These are phyloP conservation scores for Hylodesmum podocarpum DNA, from an alignment of 306 rosid species.

Conservation along the genomic window DNA sequence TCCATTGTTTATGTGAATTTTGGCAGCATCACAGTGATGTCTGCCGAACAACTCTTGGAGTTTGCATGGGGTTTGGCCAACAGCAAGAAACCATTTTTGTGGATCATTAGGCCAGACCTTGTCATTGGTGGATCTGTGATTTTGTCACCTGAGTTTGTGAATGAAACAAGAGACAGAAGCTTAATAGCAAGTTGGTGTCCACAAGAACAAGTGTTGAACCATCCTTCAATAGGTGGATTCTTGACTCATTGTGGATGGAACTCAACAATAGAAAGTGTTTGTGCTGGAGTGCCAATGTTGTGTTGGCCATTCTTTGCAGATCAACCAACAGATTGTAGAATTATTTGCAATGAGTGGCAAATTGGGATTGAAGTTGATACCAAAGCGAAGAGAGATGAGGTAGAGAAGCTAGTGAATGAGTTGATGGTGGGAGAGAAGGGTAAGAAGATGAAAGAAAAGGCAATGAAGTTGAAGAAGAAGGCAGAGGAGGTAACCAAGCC, in stretches of 20 bases:
- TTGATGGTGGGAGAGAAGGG: constrained; percentile 42
- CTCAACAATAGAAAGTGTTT: constrained; percentile 31
- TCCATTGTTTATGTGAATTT: constrained; percentile 34
- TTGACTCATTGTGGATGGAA: constrained; percentile 46
- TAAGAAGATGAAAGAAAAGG: constrained; percentile 28
- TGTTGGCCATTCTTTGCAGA: constrained; percentile 39
- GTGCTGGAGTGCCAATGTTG: constrained; percentile 36
- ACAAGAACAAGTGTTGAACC: constrained; percentile 36
- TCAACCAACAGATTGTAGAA: constrained; percentile 24
- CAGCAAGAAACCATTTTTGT: constrained; percentile 31
- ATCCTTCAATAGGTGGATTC: constrained; percentile 28
- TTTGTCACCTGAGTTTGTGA: constrained; percentile 23
- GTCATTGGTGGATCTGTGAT: constrained; percentile 25
- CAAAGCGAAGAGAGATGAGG: constrained; percentile 33
- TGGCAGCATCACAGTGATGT: constrained; percentile 34
- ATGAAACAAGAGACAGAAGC: constrained; percentile 22
- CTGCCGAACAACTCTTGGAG: constrained; percentile 16
- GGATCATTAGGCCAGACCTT: constrained; percentile 44
- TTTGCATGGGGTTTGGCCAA: constrained; percentile 39
- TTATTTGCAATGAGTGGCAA: constrained; percentile 25
- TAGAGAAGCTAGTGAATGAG: constrained; percentile 35
- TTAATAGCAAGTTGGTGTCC: constrained; percentile 35
- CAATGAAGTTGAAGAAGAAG: constrained; percentile 18
- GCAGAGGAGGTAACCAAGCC: constrained; percentile 23
- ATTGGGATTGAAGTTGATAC: constrained; percentile 34